Base-by-base conservation (phyloP, 805 yeast species). In the Babjeviella inositovora region DNA sequence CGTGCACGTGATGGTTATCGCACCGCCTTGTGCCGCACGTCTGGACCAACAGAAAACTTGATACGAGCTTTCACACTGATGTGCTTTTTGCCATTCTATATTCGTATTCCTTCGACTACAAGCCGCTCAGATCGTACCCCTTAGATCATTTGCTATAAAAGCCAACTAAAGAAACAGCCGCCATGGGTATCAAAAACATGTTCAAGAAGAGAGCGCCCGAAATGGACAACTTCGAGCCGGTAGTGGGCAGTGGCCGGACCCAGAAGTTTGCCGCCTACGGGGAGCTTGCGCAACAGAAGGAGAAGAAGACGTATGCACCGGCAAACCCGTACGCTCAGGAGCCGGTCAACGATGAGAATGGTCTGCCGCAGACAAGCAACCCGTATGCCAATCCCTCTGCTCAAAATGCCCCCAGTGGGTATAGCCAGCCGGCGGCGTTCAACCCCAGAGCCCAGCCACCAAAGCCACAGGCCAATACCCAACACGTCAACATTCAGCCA, bases 261-360 rank as follows among this genome's bases (percentile, higher is more conserved):
- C 50, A 53, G 31, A 50, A 55, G 29, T 55, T 66, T 40, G 48
- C 55, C 15, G 69, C 69, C 4, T 66, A 63, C 31, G 48, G 57
- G 2, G 48, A 51, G 13, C 58, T 45, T 36, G 64, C 70, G 5
- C 49, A 48, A 27, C 61, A 57, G 13, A 47, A 44, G 23, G 37
- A 41, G 17, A 44, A 45, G 23, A 42, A 43, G 21, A 40, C 43
- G 15, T 50, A 45, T 28, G 57, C 59, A 2, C 61, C 61, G 10
- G 39, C 43, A 22, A 16, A 16, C n/a, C 18, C 18, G 18, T 16
- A 16, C n/a, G 18, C 18, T n/a, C 8, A 16, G 9, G n/a, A 8
- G 18, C 8, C n/a, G 18, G 18, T 8, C 9, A 8, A 8, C 8
- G 9, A 16, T 7, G 17, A 22, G 8, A 16, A 23, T 10, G 17